Evolutionary conservation across 768 basidiomycete genomes (phyloP).

Genomic region (Mycena epipterygia): DNA sequence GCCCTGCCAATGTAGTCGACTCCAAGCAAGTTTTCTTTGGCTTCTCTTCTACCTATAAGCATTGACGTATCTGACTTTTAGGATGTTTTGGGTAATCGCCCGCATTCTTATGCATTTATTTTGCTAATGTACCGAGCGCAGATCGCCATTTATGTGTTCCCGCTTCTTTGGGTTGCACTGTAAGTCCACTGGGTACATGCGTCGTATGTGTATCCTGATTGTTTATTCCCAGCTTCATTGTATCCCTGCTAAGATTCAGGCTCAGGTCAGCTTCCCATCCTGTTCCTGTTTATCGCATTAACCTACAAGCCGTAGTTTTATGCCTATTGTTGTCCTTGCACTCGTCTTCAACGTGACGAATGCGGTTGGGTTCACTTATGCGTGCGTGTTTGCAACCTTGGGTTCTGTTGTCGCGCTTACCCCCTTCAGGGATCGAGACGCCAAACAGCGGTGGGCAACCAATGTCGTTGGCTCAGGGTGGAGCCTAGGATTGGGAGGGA

Average conservation of each 20-base stretch:
- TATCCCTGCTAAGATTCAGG: conserved; percentile 91
- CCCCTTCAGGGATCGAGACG: conserved; percentile 82
- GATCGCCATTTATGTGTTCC: conserved; percentile 93
- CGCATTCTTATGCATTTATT: conserved; percentile 14
- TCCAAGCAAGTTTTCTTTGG: conserved; percentile 70
- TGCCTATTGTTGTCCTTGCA: conserved; percentile 95
- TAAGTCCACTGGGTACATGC: too few species aligned
- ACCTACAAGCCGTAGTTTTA: conserved; percentile 68
- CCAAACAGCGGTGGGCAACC: conserved; percentile 92
- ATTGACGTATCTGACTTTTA: conserved; percentile 44
- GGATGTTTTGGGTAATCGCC: conserved; percentile 89
- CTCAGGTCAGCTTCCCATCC: conserved; percentile 73
- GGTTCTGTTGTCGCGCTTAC: background rate
- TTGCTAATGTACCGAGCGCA: conserved; percentile 45
- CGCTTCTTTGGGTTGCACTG: conserved; percentile 89
- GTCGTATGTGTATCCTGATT: too few species aligned
- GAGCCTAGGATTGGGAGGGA: conserved; percentile 80
- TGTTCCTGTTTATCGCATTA: conserved; percentile 8
- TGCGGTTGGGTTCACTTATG: conserved; percentile 96
- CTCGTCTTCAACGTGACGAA: conserved; percentile 97
- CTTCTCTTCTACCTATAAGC: conserved; percentile 5
- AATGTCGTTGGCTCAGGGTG: conserved; percentile 77
- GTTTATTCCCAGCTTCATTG: too few species aligned
- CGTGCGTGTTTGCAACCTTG: conserved; percentile 63
- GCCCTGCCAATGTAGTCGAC: conserved; percentile 90